Evolutionary conservation across 257 asterid genomes (phyloP).

Genomic region (Ilex asprella): DNA sequence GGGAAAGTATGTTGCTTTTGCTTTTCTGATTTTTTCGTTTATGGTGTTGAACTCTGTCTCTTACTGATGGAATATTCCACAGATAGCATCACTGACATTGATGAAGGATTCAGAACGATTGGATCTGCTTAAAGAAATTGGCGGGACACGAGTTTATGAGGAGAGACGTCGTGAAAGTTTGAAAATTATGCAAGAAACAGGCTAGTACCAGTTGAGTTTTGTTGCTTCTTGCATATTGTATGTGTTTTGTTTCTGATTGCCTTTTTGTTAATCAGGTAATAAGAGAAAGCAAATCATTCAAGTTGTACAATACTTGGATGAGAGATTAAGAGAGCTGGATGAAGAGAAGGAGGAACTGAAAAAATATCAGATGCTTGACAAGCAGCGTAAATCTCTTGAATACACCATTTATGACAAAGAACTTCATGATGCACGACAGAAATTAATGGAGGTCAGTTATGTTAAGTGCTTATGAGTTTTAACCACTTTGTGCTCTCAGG

Average conservation of each 20-base stretch:
- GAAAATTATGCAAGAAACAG: constrained; percentile 97
- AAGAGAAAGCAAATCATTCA: constrained; percentile 93
- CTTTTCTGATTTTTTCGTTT: constrained; percentile 8
- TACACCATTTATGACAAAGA: constrained; percentile 90
- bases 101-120: constrained; percentile 97
- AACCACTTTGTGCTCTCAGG: constrained; percentile 1
- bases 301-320: constrained; percentile 96
- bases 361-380: constrained; percentile 91
- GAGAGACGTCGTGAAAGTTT: constrained; percentile 98
- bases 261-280: constrained; percentile 53
- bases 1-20: constrained; percentile 55
- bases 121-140: constrained; percentile 98
- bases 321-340: constrained; percentile 92
- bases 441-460: constrained; percentile 53
- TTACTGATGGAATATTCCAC: constrained; percentile 27
- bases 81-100: constrained; percentile 87
- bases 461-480: neutral
- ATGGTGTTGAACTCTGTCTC: constrained; percentile 6
- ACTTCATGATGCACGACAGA: constrained; percentile 90
- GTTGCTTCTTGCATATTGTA: constrained; percentile 16
- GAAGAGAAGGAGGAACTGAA: constrained; percentile 96
- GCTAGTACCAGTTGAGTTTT: constrained; percentile 32
- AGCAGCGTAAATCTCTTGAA: constrained; percentile 87
- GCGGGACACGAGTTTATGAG: constrained; percentile 98
- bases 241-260: constrained; percentile 19